Evolutionary conservation across 352 stramenopile species (phyloP).

Genomic region (Phytopythium vexans): DNA sequence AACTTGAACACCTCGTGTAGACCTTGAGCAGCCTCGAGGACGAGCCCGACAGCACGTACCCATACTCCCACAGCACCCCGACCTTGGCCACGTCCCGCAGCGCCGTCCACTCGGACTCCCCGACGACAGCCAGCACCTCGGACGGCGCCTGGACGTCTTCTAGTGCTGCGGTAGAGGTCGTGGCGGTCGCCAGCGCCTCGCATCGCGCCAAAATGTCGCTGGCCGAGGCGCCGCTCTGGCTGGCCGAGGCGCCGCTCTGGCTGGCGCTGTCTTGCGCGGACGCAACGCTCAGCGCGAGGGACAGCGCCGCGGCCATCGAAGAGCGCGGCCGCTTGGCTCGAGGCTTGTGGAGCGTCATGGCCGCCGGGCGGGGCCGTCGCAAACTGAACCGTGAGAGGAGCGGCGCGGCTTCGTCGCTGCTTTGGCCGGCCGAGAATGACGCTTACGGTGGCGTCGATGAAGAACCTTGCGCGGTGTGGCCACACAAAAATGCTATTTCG

Average conservation of each 20-base stretch:
- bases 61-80: conserved; percentile 42
- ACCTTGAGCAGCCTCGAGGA: conserved; percentile 7
- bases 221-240: neutral
- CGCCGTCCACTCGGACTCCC: conserved; percentile 17
- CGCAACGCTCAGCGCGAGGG: too few relatives aligned
- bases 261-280: neutral
- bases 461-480: too few relatives aligned
- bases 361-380: too few relatives aligned
- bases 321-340: too few relatives aligned
- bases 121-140: conserved; percentile 17
- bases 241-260: neutral
- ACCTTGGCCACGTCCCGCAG: conserved; percentile 40
- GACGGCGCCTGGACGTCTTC: conserved; percentile 9
- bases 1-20: conserved; percentile 38
- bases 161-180: conserved; percentile 4
- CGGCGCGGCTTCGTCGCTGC: too few relatives aligned
- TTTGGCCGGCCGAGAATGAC: too few relatives aligned
- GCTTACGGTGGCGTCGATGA: too few relatives aligned
- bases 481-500: too few relatives aligned
- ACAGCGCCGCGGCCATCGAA: too few relatives aligned
- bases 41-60: conserved; percentile 36
- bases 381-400: too few relatives aligned
- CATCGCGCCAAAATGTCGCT: conserved; percentile 24
- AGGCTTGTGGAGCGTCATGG: too few relatives aligned
- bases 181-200: conserved; percentile 15